Base-by-base conservation (phyloP, 768 basidiomycete species). In the Mycena floridula region DNA sequence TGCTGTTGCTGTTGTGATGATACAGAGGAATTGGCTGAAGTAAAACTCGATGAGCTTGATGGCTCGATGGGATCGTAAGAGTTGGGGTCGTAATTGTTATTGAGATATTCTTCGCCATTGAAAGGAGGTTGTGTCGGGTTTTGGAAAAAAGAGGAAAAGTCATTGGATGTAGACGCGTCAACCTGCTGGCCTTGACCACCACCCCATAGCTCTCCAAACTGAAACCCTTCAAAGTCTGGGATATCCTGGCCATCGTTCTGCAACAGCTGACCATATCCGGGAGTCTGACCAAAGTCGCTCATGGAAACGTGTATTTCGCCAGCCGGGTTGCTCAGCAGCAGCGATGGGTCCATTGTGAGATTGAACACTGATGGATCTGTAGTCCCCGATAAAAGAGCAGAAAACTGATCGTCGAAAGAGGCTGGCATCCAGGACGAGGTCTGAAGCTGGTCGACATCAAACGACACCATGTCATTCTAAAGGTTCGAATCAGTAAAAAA, bases 41-140 rank as follows among this genome's bases (percentile, higher is more conserved):
- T n/a, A n/a, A n/a, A n/a, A n/a, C n/a, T n/a, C n/a, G 21, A 38
- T 36, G 46, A 16, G n/a, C n/a, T n/a, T n/a, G n/a, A n/a, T n/a
- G n/a, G n/a, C n/a, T n/a, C n/a, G n/a, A n/a, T n/a, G n/a, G n/a
- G n/a, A n/a, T n/a, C n/a, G n/a, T n/a, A n/a, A n/a, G n/a, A n/a
- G n/a, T n/a, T n/a, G n/a, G n/a, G n/a, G n/a, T n/a, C n/a, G n/a
- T n/a, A n/a, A 13, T 57, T 68, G 4, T 69, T 60, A 43, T 74
- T 66, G 50, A 74, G 51, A 41, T 59, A 73, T 22, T 65, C 50
- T 49, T 71, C 61, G 28, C 62, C 55, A 7, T 71, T 61, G 56
- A 46, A 48, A 21, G 43, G 5, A 16, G 43, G 39, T 50, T 60
- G 42, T 46, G 52, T 16, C 38, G n/a, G 38, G 23, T 15, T 15